Base-by-base conservation (phyloP, 2,329 filamentous ascomycete genomes). In the Scopulariopsis brevicaulis region DNA sequence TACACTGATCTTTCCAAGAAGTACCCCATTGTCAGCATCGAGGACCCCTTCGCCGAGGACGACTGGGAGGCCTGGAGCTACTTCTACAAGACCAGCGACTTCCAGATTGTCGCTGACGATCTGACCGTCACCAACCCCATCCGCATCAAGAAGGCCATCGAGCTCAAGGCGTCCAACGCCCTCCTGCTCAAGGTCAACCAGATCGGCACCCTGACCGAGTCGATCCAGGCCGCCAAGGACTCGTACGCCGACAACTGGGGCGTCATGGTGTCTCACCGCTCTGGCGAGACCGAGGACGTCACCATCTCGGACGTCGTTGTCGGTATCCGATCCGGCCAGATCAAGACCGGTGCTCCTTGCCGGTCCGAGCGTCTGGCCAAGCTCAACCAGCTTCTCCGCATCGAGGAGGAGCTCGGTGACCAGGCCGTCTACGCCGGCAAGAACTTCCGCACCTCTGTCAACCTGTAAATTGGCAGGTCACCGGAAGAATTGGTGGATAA, bases 31-130 rank as follows among this genome's bases (percentile, higher is more conserved):
- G 90, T 97, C 78, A 90, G 85, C 76, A 97, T 99, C 68, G 94
- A 99, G 81, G 94, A 99, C 75, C 94, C 94, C 73, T 99, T 99
- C 78, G 93, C 90, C 64, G 94, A 99, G 85, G 94, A 97, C 71
- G 94, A 99, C 83, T 99, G 94, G 94, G 93, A 97, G 85, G 94
- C 94, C 62, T 99, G 94, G 94, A 96, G 90, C 85, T 96, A 97
- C 87, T 99, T 97, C 87, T 96, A 88, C 88, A 96, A 96, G 89
- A 94, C 90, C 69, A 91, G 90, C 72, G 86, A 96, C 77, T 92
- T 95, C 82, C 94, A 99, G 84, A 91, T 99, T 72, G 94, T 99
- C 66, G 94, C 87, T 80, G 94, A 99, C 73, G 94, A 99, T 73
- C 78, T 99, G 83, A 97, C 94, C 65, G 94, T 99, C 77, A 99